Evolutionary conservation across 2,329 filamentous ascomycete genomes (phyloP).

Genomic region (Dothidotthia symphoricarpi): DNA sequence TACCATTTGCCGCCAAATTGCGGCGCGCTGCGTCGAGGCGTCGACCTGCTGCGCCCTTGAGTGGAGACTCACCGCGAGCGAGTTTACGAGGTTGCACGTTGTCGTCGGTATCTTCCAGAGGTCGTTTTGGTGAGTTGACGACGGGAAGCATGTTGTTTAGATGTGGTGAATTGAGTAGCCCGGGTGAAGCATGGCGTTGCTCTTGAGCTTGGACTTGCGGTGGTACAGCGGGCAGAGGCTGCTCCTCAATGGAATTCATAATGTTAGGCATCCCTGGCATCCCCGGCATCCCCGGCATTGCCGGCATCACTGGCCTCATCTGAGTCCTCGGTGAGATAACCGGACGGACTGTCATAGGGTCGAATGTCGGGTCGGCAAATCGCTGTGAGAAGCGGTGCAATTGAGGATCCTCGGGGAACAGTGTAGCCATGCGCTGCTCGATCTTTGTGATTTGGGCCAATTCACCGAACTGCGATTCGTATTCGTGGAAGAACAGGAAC

Average conservation of each 20-base stretch:
- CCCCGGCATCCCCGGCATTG: conserved; percentile 57
- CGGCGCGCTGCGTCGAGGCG: conserved; percentile 73
- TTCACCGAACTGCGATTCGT: conserved; percentile 92
- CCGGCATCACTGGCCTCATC: conserved; percentile 54
- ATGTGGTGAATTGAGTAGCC: conserved; percentile 33
- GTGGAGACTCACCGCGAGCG: conserved; percentile 81
- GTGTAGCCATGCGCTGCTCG: conserved; percentile 86
- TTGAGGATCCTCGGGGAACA: conserved; percentile 86
- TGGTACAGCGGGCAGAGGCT: conserved; percentile 11
- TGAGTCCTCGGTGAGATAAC: conserved; percentile 81
- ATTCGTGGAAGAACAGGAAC: conserved; percentile 90
- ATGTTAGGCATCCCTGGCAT: conserved; percentile 50
- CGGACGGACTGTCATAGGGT: conserved; percentile 76
- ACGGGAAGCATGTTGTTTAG: conserved; percentile 22
- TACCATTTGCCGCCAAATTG: conserved; percentile 35
- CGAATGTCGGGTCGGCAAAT: conserved; percentile 67
- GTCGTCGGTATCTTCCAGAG: conserved; percentile 61
- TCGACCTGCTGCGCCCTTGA: conserved; percentile 86
- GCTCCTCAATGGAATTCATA: conserved; percentile 34
- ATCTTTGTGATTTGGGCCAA: conserved; percentile 85
- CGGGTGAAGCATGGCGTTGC: conserved; percentile 28
- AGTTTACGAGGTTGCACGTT: conserved; percentile 83
- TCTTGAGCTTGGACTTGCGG: conserved; percentile 20
- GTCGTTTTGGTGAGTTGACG: conserved; percentile 49
- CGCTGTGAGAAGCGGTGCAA: conserved; percentile 73